phyloP scores from a whole-genome alignment of 164 flowering plant genomes.

The Aristolochia californica region DNA sequence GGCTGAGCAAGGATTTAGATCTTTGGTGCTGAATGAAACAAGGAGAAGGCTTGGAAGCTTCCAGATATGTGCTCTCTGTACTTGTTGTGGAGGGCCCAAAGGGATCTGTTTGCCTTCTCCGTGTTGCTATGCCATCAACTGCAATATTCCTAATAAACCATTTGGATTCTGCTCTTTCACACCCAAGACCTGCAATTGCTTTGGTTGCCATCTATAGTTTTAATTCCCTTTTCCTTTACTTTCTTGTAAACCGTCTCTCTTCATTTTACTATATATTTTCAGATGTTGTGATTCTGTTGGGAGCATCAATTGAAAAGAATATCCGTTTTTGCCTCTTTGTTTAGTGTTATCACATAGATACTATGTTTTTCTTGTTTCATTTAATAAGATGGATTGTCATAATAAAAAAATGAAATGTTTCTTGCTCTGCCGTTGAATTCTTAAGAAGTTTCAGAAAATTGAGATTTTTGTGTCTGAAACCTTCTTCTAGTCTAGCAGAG shows the following conservation, averaged over 20 bases:
- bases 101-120: slow-evolving; percentile 71
- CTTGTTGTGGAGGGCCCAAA: slow-evolving; percentile 82
- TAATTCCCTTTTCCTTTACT: neutral
- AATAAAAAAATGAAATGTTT: too few species aligned
- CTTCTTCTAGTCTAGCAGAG: too few species aligned
- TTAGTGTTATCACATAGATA: slow-evolving; percentile 9
- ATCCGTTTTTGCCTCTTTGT: slow-evolving; percentile 34
- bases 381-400: neutral
- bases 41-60: slow-evolving; percentile 64
- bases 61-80: slow-evolving; percentile 70
- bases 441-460: too few species aligned
- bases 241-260: neutral
- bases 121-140: slow-evolving; percentile 90
- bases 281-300: slow-evolving; percentile 21
- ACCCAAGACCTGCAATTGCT: slow-evolving; percentile 89
- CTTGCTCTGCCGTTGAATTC: too few species aligned
- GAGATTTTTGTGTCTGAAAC: too few species aligned
- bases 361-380: neutral
- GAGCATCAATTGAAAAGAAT: slow-evolving; percentile 28
- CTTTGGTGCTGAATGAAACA: slow-evolving; percentile 47
- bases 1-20: slow-evolving; percentile 25
- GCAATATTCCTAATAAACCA: slow-evolving; percentile 92
- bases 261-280: neutral
- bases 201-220: slow-evolving; percentile 69
- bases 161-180: slow-evolving; percentile 90